A percentile compares a stretch with the other conserved stretches of the same genome.
Evolutionary conservation across 345 rosid species (phyloP).

Genomic region (Pistacia integerrima): DNA sequence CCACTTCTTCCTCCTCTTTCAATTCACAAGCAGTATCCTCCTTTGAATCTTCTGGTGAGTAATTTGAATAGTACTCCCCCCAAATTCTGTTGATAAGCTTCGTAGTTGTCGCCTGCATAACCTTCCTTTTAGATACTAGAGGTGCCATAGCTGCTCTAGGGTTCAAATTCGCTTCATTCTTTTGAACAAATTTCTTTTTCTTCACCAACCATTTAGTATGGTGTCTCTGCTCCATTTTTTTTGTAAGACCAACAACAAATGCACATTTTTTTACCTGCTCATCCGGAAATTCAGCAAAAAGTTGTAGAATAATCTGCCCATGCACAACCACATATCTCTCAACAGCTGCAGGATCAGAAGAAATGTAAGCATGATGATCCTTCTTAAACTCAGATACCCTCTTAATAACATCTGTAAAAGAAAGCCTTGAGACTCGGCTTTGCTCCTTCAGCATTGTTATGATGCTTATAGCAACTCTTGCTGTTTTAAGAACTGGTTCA

Average conservation of each 20-base stretch:
- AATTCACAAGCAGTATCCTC: conserved; percentile 36
- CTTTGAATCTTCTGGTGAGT: conserved; percentile 48
- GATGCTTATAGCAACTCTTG: conserved; percentile 65
- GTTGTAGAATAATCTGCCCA: conserved; percentile 74
- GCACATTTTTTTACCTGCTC: conserved; percentile 51
- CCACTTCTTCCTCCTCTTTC: conserved; percentile 47
- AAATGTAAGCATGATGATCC: conserved; percentile 57
- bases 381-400: conserved; percentile 50
- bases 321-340: conserved; percentile 82
- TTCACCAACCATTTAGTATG: conserved; percentile 82
- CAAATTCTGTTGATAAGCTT: conserved; percentile 74
- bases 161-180: conserved; percentile 51
- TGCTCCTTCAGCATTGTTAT: conserved; percentile 62
- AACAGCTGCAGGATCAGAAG: conserved; percentile 55
- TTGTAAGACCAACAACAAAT: conserved; percentile 53
- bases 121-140: conserved; percentile 53
- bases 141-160: conserved; percentile 63
- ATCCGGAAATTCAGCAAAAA: conserved; percentile 65
- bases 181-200: conserved; percentile 55
- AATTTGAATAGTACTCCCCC: conserved; percentile 78
- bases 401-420: conserved; percentile 57
- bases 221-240: conserved; percentile 73
- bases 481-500: conserved; percentile 68
- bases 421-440: conserved; percentile 56
- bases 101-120: conserved; percentile 88